Base-by-base conservation (phyloP, 441 rosid genomes). In the Syzygium syzygioides region DNA sequence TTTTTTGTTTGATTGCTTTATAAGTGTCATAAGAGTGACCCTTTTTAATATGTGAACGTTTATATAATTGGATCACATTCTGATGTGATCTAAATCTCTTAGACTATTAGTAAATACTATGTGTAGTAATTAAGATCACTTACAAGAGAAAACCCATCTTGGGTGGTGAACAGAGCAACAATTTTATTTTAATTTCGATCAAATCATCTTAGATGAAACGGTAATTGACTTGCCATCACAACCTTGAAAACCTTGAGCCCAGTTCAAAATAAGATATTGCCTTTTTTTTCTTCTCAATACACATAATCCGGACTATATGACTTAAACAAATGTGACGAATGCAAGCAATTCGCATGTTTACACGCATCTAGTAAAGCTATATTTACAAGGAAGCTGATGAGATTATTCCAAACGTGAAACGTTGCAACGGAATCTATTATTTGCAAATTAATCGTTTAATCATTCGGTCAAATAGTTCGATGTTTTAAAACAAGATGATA, bases 91-190 rank as follows among this genome's bases (percentile, higher is more conserved):
- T n/a, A 30, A 14, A 14, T n/a, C 71, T 62, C 71, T 62, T 14
- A n/a, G 15, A 62, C 0, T 30, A 62, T n/a, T 62, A 7, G 71
- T 15, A 62, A 14, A n/a, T 14, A 62, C 71, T 14, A n/a, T 30
- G 20, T n/a, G 71, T 2, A n/a, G 71, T 30, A 7, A 14, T n/a
- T 14, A n/a, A n/a, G 20, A 62, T 62, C 34, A 7, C 10, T 62
- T n/a, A n/a, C 30, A 62, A 32, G 37, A 62, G 10, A 62, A 62
- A 0, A 62, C 19, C 1, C 71, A 28, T n/a, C 34, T n/a, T n/a
- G 14, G 34, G 37, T 37, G 0, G 0, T 62, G 37, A 30, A 62
- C 0, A 15, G 17, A n/a, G 7, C 10, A 62, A 6, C 0, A 1
- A n/a, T n/a, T n/a, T n/a, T n/a, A 28, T 7, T 62, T n/a, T 1